phyloP scores from a whole-genome alignment of 192 early-diverging fungal genomes.

The Coemansia sp. region DNA sequence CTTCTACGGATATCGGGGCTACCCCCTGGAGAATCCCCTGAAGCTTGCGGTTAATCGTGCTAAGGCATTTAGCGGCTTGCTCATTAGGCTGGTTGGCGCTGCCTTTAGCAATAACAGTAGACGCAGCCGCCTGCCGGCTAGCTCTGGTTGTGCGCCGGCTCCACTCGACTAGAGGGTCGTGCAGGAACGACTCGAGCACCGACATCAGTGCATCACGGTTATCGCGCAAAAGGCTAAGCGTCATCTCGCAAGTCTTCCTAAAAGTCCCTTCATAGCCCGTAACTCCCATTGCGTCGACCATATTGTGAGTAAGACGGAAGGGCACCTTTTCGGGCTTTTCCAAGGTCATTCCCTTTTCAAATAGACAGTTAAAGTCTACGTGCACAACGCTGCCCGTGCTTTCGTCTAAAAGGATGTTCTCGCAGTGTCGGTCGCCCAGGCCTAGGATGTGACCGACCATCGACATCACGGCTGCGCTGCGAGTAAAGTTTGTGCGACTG shows the following conservation, averaged over 20 bases:
- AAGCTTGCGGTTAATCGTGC: conserved; percentile 66
- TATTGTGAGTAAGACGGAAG: conserved; percentile 92
- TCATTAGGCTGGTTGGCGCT: conserved; percentile 43
- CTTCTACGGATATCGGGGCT: conserved; percentile 65
- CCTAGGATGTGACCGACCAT: conserved; percentile 95
- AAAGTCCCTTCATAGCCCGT: conserved; percentile 79
- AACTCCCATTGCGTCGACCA: conserved; percentile 91
- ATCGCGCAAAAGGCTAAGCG: conserved; percentile 69
- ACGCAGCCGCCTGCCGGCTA: conserved; percentile 15
- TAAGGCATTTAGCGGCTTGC: conserved; percentile 62
- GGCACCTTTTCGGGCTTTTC: conserved; percentile 90
- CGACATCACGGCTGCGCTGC: conserved; percentile 91
- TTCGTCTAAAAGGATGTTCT: conserved; percentile 91
- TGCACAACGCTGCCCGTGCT: conserved; percentile 80
- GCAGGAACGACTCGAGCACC: conserved; percentile 86
- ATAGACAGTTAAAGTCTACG: conserved; percentile 94
- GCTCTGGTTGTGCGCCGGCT: conserved; percentile 39
- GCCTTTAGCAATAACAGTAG: conserved; percentile 12
- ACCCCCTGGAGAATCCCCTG: conserved; percentile 54
- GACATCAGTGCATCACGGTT: conserved; percentile 81
- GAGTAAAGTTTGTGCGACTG: conserved; percentile 70
- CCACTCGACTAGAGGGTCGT: conserved; percentile 87
- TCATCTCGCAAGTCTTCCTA: conserved; percentile 66
- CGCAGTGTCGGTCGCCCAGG: conserved; percentile 92
- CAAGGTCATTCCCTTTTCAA: conserved; percentile 84